These are phyloP conservation scores for Rauvolfia tetraphylla DNA, from an alignment of 257 asterid species.

Conservation along the genomic window DNA sequence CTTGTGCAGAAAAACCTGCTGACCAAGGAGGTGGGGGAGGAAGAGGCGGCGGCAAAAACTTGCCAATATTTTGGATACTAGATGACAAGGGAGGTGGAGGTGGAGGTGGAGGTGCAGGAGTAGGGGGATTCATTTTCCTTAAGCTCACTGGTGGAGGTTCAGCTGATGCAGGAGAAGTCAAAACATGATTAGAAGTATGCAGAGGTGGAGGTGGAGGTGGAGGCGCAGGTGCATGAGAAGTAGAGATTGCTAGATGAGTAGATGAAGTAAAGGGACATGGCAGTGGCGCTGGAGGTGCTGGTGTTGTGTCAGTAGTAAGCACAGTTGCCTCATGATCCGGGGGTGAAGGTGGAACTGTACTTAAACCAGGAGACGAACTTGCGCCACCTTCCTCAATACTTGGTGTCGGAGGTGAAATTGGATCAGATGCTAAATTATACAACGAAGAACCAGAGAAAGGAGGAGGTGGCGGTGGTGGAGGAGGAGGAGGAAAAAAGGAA, in stretches of 20 bases:
- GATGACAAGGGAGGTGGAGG: constrained; percentile 29
- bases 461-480: constrained; percentile 20
- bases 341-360: neutral
- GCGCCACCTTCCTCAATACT: neutral
- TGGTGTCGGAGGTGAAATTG: constrained; percentile 2
- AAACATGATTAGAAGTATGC: neutral
- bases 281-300: constrained; percentile 20
- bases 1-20: constrained; percentile 17
- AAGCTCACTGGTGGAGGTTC: constrained; percentile 21
- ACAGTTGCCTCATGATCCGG: constrained; percentile 5
- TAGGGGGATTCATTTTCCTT: constrained; percentile 21
- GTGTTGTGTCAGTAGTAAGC: constrained; percentile 11
- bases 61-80: constrained; percentile 26
- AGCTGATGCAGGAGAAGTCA: constrained; percentile 18
- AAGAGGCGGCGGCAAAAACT: constrained; percentile 40
- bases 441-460: constrained; percentile 19
- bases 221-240: constrained; percentile 19
- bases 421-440: constrained; percentile 19
- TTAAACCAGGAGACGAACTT: constrained; percentile 9
- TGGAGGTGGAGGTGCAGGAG: constrained; percentile 29
- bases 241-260: constrained; percentile 6
- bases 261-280: constrained; percentile 25
- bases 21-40: constrained; percentile 61
- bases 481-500: constrained; percentile 15
- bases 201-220: constrained; percentile 19